Evolutionary conservation across 768 basidiomycete genomes (phyloP).

Genomic region (Saitozyma podzolica): DNA sequence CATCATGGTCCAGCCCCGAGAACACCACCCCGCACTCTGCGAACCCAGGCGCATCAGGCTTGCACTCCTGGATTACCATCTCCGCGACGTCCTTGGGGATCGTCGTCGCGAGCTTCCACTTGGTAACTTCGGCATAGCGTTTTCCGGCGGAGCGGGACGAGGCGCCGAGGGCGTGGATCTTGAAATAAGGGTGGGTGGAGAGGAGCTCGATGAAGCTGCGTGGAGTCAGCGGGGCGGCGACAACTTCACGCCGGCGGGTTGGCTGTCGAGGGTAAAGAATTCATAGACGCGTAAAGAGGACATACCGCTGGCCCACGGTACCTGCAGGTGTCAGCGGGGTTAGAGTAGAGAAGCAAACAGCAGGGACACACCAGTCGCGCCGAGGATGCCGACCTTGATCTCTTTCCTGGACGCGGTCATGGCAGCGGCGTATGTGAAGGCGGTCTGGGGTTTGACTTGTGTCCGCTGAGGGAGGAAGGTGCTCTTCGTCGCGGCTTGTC

Average conservation of each 20-base stretch:
- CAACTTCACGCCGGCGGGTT: neutral
- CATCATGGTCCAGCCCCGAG: constrained; percentile 93
- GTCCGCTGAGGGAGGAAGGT: neutral
- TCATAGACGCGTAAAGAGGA: neutral
- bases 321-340: constrained; percentile 48
- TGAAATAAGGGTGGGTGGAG: constrained; percentile 84
- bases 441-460: neutral
- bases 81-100: constrained; percentile 68
- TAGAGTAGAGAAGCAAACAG: neutral
- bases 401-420: constrained; percentile 38
- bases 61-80: constrained; percentile 73
- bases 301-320: constrained; percentile 82
- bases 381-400: constrained; percentile 55
- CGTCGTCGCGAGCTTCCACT: constrained; percentile 82
- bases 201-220: constrained; percentile 77
- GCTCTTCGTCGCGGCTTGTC: neutral
- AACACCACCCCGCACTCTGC: constrained; percentile 81
- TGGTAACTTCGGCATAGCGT: constrained; percentile 67
- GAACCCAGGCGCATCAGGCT: constrained; percentile 65
- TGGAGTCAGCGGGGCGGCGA: no score
- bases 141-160: constrained; percentile 85
- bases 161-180: constrained; percentile 81
- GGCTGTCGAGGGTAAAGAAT: neutral
- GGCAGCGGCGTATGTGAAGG: neutral
- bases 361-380: constrained; percentile 50